These are phyloP conservation scores for Aureobasidium melanogenum DNA, from an alignment of 2,329 filamentous ascomycete species.

Conservation along the genomic window DNA sequence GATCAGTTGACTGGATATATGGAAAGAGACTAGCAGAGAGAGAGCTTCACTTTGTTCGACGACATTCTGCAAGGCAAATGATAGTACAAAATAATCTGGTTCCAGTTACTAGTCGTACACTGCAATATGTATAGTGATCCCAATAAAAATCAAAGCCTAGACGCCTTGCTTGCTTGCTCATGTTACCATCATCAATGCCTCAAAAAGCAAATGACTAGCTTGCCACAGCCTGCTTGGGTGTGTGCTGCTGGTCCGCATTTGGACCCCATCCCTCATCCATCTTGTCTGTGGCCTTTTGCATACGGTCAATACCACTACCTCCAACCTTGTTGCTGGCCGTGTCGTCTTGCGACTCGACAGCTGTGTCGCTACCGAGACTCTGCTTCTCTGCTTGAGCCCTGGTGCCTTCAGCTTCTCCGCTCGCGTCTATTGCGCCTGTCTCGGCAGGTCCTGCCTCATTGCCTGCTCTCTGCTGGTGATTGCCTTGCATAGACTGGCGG, in stretches of 20 bases:
- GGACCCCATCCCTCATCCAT: not conserved
- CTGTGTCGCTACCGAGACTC: slow-evolving; percentile 1
- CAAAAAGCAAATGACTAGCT: not conserved
- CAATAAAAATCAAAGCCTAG: not conserved
- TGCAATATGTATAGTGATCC: not conserved
- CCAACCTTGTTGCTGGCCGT: not conserved
- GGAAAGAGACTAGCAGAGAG: too few relatives aligned
- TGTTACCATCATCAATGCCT: not conserved
- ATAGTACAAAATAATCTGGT: not conserved
- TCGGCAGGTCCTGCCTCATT: not conserved
- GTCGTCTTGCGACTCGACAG: not conserved
- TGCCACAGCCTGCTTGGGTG: not conserved
- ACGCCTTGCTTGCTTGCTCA: not conserved
- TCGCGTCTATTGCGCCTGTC: slow-evolving; percentile 3
- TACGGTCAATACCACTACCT: not conserved
- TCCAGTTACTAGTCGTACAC: not conserved
- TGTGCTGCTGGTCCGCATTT: slow-evolving; percentile 1
- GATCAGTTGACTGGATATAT: not conserved
- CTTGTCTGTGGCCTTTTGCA: not conserved
- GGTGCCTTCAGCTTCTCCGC: not conserved
- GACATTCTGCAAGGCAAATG: too few relatives aligned
- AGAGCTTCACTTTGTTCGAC: too few relatives aligned
- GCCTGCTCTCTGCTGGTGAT: not conserved
- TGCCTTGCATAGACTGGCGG: not conserved
- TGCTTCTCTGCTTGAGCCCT: not conserved